These are phyloP conservation scores for Ramaria rubella DNA, from an alignment of 768 basidiomycete genomes.

Conservation along the genomic window DNA sequence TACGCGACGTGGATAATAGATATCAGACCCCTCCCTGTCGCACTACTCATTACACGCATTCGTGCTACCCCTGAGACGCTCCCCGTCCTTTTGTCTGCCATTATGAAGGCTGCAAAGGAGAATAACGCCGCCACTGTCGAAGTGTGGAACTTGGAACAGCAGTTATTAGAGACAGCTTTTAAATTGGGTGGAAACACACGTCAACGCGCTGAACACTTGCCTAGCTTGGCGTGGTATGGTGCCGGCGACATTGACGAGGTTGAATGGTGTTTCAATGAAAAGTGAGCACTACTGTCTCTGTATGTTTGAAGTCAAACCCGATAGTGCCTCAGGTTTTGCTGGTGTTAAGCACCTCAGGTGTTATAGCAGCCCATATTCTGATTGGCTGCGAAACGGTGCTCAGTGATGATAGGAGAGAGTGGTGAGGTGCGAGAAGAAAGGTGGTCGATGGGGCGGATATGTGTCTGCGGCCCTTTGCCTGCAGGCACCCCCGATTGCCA, in stretches of 20 bases:
- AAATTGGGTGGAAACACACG: constrained; percentile 27
- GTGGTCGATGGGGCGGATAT: too few species aligned
- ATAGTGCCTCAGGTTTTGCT: constrained; percentile 30
- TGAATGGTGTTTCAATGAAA: constrained; percentile 45
- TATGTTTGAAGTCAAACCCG: background rate
- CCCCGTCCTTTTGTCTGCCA: constrained; percentile 26
- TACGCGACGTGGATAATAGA: constrained; percentile 45
- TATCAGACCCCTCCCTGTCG: constrained; percentile 22
- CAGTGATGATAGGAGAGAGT: too few species aligned
- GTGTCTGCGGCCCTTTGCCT: too few species aligned
- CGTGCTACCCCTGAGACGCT: constrained; percentile 28
- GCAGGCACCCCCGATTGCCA: too few species aligned
- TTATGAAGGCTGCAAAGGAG: constrained; percentile 31
- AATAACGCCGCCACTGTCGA: constrained; percentile 35
- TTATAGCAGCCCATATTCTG: too few species aligned
- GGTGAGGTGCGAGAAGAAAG: too few species aligned
- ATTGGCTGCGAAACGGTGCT: too few species aligned
- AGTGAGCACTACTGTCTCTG: constrained; percentile 23
- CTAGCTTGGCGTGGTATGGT: constrained; percentile 48
- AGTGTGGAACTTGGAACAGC: constrained; percentile 38
- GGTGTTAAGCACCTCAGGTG: constrained; percentile 33
- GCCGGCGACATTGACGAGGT: constrained; percentile 26
- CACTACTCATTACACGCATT: constrained; percentile 42
- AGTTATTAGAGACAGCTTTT: constrained; percentile 25
- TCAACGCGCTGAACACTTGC: constrained; percentile 34